Evolutionary conservation across 2,329 filamentous ascomycete species (phyloP).

Genomic region (Neurospora crassa): DNA sequence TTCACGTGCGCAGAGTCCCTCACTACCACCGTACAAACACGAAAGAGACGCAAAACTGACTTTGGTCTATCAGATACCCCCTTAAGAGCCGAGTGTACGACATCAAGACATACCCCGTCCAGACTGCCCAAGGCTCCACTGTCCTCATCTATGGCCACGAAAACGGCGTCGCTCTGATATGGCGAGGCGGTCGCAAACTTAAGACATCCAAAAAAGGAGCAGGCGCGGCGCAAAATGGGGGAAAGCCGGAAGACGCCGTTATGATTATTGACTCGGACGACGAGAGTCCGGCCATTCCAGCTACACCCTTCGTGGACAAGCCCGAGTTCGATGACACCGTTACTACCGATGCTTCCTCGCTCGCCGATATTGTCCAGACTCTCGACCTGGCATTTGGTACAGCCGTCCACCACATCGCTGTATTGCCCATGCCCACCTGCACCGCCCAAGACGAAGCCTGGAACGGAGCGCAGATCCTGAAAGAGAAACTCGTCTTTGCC

Average conservation of each 20-base stretch:
- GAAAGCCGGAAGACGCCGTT: constrained; percentile 37
- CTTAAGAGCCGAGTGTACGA: constrained; percentile 48
- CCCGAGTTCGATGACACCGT: constrained; percentile 48
- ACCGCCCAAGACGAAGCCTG: constrained; percentile 38
- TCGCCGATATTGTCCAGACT: constrained; percentile 48
- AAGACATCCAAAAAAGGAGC: constrained; percentile 32
- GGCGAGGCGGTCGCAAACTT: constrained; percentile 53
- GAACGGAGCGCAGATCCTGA: constrained; percentile 38
- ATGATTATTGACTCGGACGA: constrained; percentile 58
- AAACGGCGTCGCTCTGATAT: constrained; percentile 50
- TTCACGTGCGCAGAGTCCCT: constrained; percentile 12
- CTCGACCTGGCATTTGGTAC: constrained; percentile 51
- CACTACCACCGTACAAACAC: too few species aligned
- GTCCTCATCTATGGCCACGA: constrained; percentile 56
- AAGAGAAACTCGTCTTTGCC: constrained; percentile 50
- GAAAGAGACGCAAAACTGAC: neutral
- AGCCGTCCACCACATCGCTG: constrained; percentile 44
- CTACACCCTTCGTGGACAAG: constrained; percentile 35
- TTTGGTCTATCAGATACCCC: constrained; percentile 41
- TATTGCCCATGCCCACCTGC: constrained; percentile 42
- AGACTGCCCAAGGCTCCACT: constrained; percentile 53
- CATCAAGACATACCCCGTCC: constrained; percentile 51
- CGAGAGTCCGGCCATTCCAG: constrained; percentile 31
- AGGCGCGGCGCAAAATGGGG: constrained; percentile 40
- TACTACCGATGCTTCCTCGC: constrained; percentile 35